Conservation (phyloP, 805 yeast species). For the Ogataea polymorpha region DNA sequence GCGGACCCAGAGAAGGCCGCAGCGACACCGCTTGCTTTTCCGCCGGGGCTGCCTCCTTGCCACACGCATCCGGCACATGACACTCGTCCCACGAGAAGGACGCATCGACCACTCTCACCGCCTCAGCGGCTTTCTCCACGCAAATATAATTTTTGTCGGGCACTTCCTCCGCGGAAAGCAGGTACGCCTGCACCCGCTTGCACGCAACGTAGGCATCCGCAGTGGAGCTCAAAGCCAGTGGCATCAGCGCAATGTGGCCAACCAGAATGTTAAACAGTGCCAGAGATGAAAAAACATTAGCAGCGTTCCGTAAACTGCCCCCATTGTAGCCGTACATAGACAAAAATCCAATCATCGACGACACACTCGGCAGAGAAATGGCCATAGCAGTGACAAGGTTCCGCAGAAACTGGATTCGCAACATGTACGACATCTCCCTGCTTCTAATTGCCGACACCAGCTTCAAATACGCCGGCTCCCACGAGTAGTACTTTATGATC, state of each 20-base stretch:
- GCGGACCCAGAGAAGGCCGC: slow-evolving; percentile 3
- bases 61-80: neutral
- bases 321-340: slow-evolving; percentile 38
- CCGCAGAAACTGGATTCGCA: slow-evolving; percentile 62
- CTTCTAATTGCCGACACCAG: slow-evolving; percentile 54
- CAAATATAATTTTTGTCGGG: slow-evolving; percentile 23
- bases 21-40: neutral
- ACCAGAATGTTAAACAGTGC: slow-evolving; percentile 63
- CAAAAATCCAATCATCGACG: slow-evolving; percentile 61
- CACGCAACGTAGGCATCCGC: slow-evolving; percentile 65
- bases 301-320: slow-evolving; percentile 44
- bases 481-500: slow-evolving; percentile 81
- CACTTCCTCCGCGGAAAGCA: slow-evolving; percentile 41
- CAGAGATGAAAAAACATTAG: slow-evolving; percentile 65
- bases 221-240: slow-evolving; percentile 64
- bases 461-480: slow-evolving; percentile 79
- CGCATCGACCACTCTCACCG: slow-evolving; percentile 50
- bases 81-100: slow-evolving; percentile 62
- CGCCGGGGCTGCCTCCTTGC: neutral
- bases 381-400: slow-evolving; percentile 63
- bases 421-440: slow-evolving; percentile 59
- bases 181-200: slow-evolving; percentile 50
- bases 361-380: slow-evolving; percentile 61
- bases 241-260: slow-evolving; percentile 63
- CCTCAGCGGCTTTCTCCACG: slow-evolving; percentile 30